Evolutionary conservation across 2,329 filamentous ascomycete genomes (phyloP), one percentile per base, ranked within the genome.

Genomic region (Beauveria medogensis): DNA sequence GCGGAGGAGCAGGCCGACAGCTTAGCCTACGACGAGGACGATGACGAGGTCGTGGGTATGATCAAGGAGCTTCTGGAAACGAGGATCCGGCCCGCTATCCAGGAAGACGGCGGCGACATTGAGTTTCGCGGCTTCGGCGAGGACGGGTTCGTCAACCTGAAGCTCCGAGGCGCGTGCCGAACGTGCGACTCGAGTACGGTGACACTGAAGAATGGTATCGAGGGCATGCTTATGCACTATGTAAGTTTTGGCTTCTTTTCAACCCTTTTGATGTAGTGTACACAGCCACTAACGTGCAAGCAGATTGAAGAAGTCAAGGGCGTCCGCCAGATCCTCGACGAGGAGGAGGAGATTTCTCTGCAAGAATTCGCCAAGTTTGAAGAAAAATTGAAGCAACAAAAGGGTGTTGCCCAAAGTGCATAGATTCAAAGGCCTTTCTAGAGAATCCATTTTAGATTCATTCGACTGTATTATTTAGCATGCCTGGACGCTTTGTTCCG

Each of bases 1-100:
- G 63, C 59, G 5, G 75, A 78, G 64, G 75, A 78, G 64, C 83
- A 86, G 69, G 78, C 84, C 63, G 91, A 96, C 68, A 89, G 85
- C 63, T 78, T 96, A 56, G 84, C 84, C 24, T 96, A 93, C 73
- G 87, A 93, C 68, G 92, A 96, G 71, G 88, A 95, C 64, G 94
- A 99, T 72, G 88, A 87, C 66, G 94, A 99, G 75, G 91, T 97
- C 12, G 89, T 99, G 9, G 89, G 91, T 62, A 97, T 97, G 94
- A 97, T 99, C 77, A 96, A 97, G 78, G 94, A 99, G 77, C 79
- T 99, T 37, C 80, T 99, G 41, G 94, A 99, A 75, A 99, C 94
- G 28, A 83, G 94, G 64, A 96, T 99, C 70, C 83, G 94, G 48
- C 94, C 94, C 0, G 90, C 93, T 1, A 99, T 99, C 64, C 94